Conservation (phyloP, 2,329 filamentous ascomycete species). For the Exserohilum rostratum region DNA sequence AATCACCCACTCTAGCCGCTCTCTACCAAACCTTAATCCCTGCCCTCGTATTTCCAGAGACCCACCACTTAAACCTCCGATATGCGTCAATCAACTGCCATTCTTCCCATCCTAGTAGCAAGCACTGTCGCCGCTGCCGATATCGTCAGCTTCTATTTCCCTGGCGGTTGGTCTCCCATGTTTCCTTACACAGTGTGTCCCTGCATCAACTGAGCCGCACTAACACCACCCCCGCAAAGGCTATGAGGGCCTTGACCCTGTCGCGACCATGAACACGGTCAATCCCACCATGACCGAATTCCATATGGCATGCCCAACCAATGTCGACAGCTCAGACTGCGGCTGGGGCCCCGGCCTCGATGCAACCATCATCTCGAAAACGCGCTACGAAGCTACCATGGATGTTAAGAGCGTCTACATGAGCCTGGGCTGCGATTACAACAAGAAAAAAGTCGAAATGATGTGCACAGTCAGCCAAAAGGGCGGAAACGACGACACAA, state of each 20-base stretch:
- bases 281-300: conserved; percentile 32
- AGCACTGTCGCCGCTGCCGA: conserved; percentile 24
- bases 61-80: conserved; percentile 1
- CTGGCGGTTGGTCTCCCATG: conserved; percentile 22
- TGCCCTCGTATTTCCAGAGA: conserved; percentile 2
- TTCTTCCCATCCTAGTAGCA: conserved; percentile 27
- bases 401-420: conserved; percentile 22
- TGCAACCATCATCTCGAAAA: conserved; percentile 26
- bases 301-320: conserved; percentile 30
- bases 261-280: conserved; percentile 30
- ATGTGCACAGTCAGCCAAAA: conserved; percentile 32
- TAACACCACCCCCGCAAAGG: conserved; percentile 9
- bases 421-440: conserved; percentile 35
- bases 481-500: conserved; percentile 20
- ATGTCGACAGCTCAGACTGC: conserved; percentile 27
- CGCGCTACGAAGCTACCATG: conserved; percentile 30
- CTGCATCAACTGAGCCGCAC: background rate
- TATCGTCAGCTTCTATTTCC: conserved; percentile 29
- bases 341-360: conserved; percentile 31
- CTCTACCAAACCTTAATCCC: conserved; percentile 6
- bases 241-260: conserved; percentile 25
- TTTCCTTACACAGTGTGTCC: background rate
- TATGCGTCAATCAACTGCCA: conserved; percentile 31
- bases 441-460: conserved; percentile 28
- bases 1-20: background rate